Base-by-base conservation (phyloP, 2,329 filamentous ascomycete species). In the Fusarium concolor region DNA sequence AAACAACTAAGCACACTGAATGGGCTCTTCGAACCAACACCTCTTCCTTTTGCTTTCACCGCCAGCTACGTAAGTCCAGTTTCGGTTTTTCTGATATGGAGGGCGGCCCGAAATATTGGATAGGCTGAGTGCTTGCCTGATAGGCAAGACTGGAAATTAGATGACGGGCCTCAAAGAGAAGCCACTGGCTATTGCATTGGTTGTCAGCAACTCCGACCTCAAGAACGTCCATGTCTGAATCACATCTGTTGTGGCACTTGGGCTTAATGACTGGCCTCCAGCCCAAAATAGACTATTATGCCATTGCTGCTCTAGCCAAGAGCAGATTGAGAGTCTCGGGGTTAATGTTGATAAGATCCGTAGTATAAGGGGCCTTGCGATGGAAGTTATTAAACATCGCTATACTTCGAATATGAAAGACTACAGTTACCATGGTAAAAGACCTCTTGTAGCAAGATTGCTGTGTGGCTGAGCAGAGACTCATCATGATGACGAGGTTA, bases 161-260 rank as follows among this genome's bases (percentile, higher is more conserved):
- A 51, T 56, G 65, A 53, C 42, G 38, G 66, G 66, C 56, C 66
- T 68, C 66, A 69, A 67, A 51, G 29, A 57, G 42, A 38, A 47
- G 42, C 39, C 31, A 17, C 29, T 22, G 35, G n/a, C 35, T 28
- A 33, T 44, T n/a, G 26, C 20, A 69, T 67, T 69, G 52, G 49
- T 7, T 17, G 38, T 18, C 10, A 28, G 38, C 44, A 53, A 39
- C 20, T 39, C 39, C 60, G 44, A 28, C 18, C 53, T 59, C 17
- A 38, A 44, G 38, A 10, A 22, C 17, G 44, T 15, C 10, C 18
- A 43, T 22, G 33, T 31, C 24, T 18, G 50, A n/a, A 33, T 43
- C 55, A 46, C 47, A n/a, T 43, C 14, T 29, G 10, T 29, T 43
- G 9, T 51, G 35, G n/a, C 14, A 24, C 47, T 43, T 17, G n/a